Evolutionary conservation across 495 filamentous ascomycete species (phyloP).

Genomic region (Neurospora sp.): DNA sequence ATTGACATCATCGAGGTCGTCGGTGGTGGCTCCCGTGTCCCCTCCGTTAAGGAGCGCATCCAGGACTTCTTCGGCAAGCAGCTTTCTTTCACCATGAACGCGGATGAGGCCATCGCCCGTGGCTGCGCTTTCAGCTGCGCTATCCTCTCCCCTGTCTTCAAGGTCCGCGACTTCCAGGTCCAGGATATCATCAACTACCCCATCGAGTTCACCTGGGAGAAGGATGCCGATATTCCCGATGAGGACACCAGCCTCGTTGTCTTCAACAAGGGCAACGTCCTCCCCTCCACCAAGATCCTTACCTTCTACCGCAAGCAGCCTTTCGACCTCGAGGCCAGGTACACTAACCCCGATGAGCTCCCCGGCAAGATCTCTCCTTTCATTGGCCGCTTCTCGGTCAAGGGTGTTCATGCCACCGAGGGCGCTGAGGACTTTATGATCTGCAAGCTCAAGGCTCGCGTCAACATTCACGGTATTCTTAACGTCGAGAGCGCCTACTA

Average conservation of each 20-base stretch:
- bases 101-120: conserved; percentile 93
- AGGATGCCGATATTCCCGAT: conserved; percentile 95
- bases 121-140: conserved; percentile 97
- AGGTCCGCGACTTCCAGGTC: conserved; percentile 93
- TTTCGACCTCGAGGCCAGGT: conserved; percentile 93
- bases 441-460: conserved; percentile 97
- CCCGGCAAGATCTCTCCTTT: conserved; percentile 88
- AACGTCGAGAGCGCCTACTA: conserved; percentile 97
- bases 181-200: conserved; percentile 97
- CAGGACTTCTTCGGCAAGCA: conserved; percentile 81
- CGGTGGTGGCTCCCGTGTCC: conserved; percentile 91
- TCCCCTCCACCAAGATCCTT: conserved; percentile 98
- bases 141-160: conserved; percentile 95
- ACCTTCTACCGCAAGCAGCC: conserved; percentile 98
- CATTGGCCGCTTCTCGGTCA: conserved; percentile 93
- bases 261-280: conserved; percentile 94
- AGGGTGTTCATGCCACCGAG: conserved; percentile 70
- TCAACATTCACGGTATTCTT: conserved; percentile 93
- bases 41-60: conserved; percentile 82
- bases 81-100: conserved; percentile 95
- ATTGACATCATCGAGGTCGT: conserved; percentile 93
- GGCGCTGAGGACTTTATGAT: conserved; percentile 94
- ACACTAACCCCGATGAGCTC: conserved; percentile 76
- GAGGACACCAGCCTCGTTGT: conserved; percentile 96
- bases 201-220: conserved; percentile 99